A percentile compares a stretch with the other conserved stretches of the same genome.
Evolutionary conservation across 2,329 filamentous ascomycete genomes (phyloP).

Genomic region (Rutstroemia sp.): DNA sequence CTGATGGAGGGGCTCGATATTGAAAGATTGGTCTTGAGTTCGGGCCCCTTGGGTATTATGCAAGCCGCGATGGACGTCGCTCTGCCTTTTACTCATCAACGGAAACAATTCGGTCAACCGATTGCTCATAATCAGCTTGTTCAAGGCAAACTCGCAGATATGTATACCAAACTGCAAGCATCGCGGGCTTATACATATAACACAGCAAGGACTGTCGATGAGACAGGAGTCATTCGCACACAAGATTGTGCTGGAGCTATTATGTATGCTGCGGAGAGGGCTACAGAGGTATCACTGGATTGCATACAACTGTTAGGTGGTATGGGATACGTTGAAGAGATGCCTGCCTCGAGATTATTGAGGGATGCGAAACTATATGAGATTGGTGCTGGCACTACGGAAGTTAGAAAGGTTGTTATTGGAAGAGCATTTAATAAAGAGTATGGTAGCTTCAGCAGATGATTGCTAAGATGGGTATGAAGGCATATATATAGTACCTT

Average conservation of each 20-base stretch:
- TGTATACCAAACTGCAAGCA: conserved; percentile 91
- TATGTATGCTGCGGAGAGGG: conserved; percentile 83
- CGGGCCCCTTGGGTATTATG: conserved; percentile 91
- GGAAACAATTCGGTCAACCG: conserved; percentile 80
- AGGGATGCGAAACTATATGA: conserved; percentile 79
- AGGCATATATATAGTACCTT: conserved; percentile 1
- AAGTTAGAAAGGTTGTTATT: conserved; percentile 91
- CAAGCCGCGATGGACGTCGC: conserved; percentile 80
- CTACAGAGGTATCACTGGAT: conserved; percentile 79
- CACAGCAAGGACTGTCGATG: conserved; percentile 74
- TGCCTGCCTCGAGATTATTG: conserved; percentile 78
- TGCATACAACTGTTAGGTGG: conserved; percentile 89
- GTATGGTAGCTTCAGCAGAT: conserved; percentile 19
- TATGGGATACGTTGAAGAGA: conserved; percentile 94
- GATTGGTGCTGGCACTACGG: conserved; percentile 93
- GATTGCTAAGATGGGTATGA: not conserved
- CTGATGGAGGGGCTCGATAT: conserved; percentile 96
- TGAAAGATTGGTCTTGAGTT: conserved; percentile 83
- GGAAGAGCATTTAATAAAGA: conserved; percentile 41
- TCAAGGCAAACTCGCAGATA: conserved; percentile 88
- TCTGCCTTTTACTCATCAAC: conserved; percentile 80
- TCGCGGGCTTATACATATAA: conserved; percentile 80
- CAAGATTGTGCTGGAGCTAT: conserved; percentile 95
- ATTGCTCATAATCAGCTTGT: conserved; percentile 90
- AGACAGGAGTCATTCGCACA: conserved; percentile 64